Evolutionary conservation across 78 protist species (phyloP).

Genomic region (Dictyostelium brefeldianum): DNA sequence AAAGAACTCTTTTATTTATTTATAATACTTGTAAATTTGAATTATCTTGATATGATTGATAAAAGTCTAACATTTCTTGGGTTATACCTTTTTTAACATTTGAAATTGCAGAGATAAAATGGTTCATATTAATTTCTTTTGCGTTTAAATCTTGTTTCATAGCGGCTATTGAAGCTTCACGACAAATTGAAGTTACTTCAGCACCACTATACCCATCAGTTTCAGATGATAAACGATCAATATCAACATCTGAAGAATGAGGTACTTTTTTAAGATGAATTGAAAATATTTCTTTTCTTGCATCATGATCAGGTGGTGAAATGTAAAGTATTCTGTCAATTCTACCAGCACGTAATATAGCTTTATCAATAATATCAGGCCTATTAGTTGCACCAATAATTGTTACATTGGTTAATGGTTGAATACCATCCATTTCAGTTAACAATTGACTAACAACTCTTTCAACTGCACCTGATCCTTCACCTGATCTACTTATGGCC

Average conservation of each 20-base stretch:
- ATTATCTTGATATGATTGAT: constrained; percentile 61
- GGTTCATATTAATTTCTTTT: constrained; percentile 31
- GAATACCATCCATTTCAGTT: constrained; percentile 97
- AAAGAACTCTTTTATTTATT: neutral
- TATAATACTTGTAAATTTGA: constrained; percentile 58
- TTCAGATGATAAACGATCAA: constrained; percentile 34
- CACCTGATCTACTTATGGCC: constrained; percentile 87
- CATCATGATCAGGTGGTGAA: constrained; percentile 84
- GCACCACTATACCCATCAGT: constrained; percentile 96
- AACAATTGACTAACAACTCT: constrained; percentile 95
- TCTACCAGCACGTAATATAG: constrained; percentile 96
- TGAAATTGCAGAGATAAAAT: constrained; percentile 38
- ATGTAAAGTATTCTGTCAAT: constrained; percentile 93
- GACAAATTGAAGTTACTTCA: constrained; percentile 94
- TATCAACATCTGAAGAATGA: constrained; percentile 44
- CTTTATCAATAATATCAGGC: constrained; percentile 96
- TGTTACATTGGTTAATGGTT: constrained; percentile 84
- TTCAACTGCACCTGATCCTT: constrained; percentile 89
- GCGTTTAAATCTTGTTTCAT: constrained; percentile 78
- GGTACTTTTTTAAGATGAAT: constrained; percentile 81
- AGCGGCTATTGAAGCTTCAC: constrained; percentile 93
- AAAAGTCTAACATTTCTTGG: constrained; percentile 76
- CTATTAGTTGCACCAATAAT: constrained; percentile 98
- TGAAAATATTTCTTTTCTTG: constrained; percentile 85
- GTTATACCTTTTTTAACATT: constrained; percentile 68